phyloP scores from a whole-genome alignment of 2,329 filamentous ascomycete genomes.

The Byssothecium circinans region DNA sequence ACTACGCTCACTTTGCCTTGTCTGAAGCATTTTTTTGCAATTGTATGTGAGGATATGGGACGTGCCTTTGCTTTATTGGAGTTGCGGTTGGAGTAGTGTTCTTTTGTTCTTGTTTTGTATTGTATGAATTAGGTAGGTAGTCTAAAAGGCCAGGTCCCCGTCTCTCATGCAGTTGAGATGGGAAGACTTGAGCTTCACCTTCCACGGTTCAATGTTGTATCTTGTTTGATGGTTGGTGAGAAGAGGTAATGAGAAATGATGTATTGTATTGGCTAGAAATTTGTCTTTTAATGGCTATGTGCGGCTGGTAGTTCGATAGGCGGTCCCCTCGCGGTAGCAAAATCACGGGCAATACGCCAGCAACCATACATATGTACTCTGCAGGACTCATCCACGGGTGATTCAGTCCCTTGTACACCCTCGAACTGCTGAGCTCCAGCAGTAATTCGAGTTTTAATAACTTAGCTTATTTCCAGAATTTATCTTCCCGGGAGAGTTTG shows the following conservation, averaged over 20 bases:
- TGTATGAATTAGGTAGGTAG: conserved; percentile 42
- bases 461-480: too few relatives aligned
- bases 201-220: conserved; percentile 6
- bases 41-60: conserved; percentile 11
- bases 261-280: too few relatives aligned
- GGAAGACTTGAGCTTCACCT: conserved; percentile 15
- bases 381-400: too few relatives aligned
- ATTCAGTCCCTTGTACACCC: too few relatives aligned
- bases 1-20: background rate
- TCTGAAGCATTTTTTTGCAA: conserved; percentile 18
- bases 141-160: conserved; percentile 27
- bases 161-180: conserved; percentile 4
- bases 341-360: too few relatives aligned
- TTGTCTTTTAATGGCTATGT: background rate
- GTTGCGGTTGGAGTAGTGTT: too few relatives aligned
- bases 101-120: conserved; percentile 25
- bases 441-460: too few relatives aligned
- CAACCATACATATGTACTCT: too few relatives aligned
- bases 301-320: background rate
- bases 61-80: background rate
- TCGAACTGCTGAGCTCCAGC: too few relatives aligned
- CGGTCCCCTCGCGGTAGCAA: too few relatives aligned
- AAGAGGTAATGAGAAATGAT: too few relatives aligned
- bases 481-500: too few relatives aligned
- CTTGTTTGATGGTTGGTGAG: background rate